phyloP scores from a whole-genome alignment of 169 alveolate species.

The Cryptosporidium sp. region DNA sequence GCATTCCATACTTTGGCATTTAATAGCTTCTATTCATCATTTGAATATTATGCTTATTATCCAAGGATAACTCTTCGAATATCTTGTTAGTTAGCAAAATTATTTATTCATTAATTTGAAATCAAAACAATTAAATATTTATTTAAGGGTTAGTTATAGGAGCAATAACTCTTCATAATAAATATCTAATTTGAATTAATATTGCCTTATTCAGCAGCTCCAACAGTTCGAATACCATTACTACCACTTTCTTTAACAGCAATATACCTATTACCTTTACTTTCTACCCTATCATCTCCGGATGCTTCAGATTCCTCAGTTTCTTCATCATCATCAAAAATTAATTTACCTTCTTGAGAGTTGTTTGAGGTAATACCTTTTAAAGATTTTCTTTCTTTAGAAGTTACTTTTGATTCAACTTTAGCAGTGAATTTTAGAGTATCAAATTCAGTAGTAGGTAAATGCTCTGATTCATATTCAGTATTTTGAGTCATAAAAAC shows the following conservation, averaged over 20 bases:
- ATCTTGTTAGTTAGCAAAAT: background rate
- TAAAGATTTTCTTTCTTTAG: background rate
- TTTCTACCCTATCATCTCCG: background rate
- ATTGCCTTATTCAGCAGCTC: background rate
- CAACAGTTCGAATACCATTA: background rate
- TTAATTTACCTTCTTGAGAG: background rate
- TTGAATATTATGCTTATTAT: background rate
- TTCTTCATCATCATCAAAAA: background rate
- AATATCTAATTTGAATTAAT: background rate
- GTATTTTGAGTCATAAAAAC: background rate
- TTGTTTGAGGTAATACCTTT: background rate
- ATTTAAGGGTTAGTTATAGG: background rate
- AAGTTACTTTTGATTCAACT: background rate
- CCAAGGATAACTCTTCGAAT: background rate
- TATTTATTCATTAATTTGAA: background rate
- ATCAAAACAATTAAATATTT: background rate
- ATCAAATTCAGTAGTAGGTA: constrained; percentile 7
- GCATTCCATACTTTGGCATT: background rate
- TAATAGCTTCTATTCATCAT: background rate
- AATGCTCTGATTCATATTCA: background rate
- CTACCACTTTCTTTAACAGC: background rate
- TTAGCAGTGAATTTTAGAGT: background rate
- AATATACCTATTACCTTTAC: background rate
- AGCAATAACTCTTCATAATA: background rate
- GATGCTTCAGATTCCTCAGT: background rate